A percentile compares a stretch with the other conserved stretches of the same genome.
Evolutionary conservation across 495 filamentous ascomycete species (phyloP).

Genomic region (Lepraria neglecta): DNA sequence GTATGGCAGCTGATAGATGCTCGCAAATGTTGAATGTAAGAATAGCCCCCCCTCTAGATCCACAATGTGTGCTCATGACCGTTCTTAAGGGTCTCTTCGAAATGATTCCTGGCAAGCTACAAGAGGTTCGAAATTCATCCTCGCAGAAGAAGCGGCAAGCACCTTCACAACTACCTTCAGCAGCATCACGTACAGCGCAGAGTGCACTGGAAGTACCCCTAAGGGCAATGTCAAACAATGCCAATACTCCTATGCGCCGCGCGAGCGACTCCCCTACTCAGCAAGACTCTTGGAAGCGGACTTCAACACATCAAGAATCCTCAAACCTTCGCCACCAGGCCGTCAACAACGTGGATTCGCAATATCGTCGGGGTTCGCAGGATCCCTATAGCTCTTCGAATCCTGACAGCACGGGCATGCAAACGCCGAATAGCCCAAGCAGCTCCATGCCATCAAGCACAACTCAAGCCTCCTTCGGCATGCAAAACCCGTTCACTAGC

Average conservation of each 20-base stretch:
- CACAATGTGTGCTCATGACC: conserved; percentile 23
- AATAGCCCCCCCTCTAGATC: conserved; percentile 6
- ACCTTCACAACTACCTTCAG: conserved; percentile 40
- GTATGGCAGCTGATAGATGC: conserved; percentile 82
- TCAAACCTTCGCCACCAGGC: conserved; percentile 19
- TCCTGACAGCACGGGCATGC: conserved; percentile 19
- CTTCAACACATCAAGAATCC: conserved; percentile 12
- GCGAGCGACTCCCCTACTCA: conserved; percentile 16
- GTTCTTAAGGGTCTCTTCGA: conserved; percentile 62
- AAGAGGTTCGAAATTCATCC: conserved; percentile 13
- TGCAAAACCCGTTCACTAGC: conserved; percentile 36
- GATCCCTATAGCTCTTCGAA: conserved; percentile 20
- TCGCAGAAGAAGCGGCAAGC: conserved; percentile 54
- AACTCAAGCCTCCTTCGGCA: conserved; percentile 32
- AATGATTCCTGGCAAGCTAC: conserved; percentile 62
- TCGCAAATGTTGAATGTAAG: conserved; percentile 66
- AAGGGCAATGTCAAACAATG: not conserved
- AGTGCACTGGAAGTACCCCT: conserved; percentile 28
- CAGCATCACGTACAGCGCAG: conserved; percentile 30
- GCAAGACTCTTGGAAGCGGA: conserved; percentile 10
- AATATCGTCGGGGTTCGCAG: conserved; percentile 16
- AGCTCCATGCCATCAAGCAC: conserved; percentile 32
- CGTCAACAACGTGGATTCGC: conserved; percentile 1
- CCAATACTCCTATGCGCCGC: conserved; percentile 17
- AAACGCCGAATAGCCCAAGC: conserved; percentile 10